Evolutionary conservation across 176 grass and related monocot species (phyloP).

Genomic region (Phragmites australis): DNA sequence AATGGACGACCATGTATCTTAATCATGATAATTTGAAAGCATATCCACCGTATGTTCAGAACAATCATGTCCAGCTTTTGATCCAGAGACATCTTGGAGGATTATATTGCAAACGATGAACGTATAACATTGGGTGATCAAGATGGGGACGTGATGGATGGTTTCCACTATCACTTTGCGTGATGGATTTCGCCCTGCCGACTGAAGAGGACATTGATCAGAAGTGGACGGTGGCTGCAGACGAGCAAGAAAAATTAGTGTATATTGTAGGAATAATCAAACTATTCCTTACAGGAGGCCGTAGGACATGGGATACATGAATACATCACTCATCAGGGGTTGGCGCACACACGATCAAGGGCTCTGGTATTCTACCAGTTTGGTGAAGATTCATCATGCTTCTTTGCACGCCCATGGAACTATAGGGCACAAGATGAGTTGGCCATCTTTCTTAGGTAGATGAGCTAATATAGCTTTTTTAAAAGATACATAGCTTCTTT

Average conservation of each 20-base stretch:
- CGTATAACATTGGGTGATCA: slow-evolving; percentile 26
- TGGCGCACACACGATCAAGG: neutral
- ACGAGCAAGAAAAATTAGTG: no score
- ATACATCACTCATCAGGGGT: neutral
- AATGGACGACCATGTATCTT: no score
- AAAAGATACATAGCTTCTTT: neutral
- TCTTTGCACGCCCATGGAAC: neutral
- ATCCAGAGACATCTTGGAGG: slow-evolving; percentile 24
- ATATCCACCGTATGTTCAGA: neutral
- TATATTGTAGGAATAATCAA: no score
- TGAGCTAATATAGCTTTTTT: slow-evolving; percentile 12
- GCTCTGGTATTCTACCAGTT: neutral
- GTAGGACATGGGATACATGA: neutral
- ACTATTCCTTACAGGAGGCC: no score
- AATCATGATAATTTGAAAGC: no score
- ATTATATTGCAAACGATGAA: neutral
- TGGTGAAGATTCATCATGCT: no score
- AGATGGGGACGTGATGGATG: neutral
- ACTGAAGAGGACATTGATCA: neutral
- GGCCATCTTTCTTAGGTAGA: neutral
- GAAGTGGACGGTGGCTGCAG: neutral
- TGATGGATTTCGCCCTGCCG: neutral
- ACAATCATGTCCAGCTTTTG: neutral
- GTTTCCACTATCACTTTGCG: neutral
- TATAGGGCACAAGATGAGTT: neutral